Percentiles rank a stretch among this genome's conserved stretches.
Conservation (phyloP, 345 rosid genomes). For the Geranium brycei region DNA sequence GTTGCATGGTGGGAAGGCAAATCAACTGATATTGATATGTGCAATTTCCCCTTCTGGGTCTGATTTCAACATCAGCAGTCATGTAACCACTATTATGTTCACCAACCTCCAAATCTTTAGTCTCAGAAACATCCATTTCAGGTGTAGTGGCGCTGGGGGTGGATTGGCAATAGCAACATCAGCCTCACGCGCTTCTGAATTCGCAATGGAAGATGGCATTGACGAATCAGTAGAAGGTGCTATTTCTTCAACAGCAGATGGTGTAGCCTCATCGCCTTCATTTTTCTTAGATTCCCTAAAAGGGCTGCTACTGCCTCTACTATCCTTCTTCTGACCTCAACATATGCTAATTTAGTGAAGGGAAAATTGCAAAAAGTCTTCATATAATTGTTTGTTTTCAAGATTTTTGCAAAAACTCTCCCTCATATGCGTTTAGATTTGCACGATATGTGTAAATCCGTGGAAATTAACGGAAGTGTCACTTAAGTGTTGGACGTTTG, state of each 20-base stretch:
- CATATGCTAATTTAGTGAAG: no score
- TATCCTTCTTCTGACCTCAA: constrained; percentile 62
- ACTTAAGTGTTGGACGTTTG: no score
- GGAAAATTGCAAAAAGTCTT: no score
- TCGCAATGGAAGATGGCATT: constrained; percentile 16
- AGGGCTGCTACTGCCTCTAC: constrained; percentile 54
- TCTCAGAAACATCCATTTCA: no score
- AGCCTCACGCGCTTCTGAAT: constrained; percentile 16
- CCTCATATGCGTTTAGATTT: no score
- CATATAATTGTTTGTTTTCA: no score
- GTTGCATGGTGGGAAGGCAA: constrained; percentile 8
- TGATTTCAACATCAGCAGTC: constrained; percentile 10
- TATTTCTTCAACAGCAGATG: constrained; percentile 21
- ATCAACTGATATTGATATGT: constrained; percentile 12
- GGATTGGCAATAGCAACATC: constrained; percentile 22
- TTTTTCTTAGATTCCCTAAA: constrained; percentile 40
- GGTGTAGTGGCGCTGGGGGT: constrained; percentile 7
- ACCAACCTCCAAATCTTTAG: constrained; percentile 9
- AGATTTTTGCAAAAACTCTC: no score
- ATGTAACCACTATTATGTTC: constrained; percentile 7
- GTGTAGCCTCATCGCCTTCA: constrained; percentile 37
- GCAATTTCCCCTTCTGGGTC: constrained; percentile 23
- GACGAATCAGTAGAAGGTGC: constrained; percentile 22
- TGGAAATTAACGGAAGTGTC: no score
- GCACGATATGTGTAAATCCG: no score